Conservation (phyloP, 2,329 filamentous ascomycete genomes). For the Colletotrichum musicola region DNA sequence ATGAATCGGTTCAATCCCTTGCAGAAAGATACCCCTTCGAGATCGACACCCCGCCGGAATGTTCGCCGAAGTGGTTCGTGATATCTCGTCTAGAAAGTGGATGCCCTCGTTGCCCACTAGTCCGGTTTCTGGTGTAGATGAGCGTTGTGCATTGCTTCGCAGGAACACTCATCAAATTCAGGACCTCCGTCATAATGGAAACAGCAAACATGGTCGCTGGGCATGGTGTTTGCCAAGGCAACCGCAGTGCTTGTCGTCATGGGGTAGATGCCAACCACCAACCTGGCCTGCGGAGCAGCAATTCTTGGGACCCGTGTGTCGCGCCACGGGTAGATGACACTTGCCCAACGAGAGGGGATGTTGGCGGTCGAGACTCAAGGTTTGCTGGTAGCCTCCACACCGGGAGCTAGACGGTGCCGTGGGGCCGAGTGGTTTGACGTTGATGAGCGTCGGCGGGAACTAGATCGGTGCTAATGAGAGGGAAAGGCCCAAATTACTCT, state of each 20-base stretch:
- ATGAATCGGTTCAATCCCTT: conserved; percentile 1
- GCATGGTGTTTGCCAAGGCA: background rate
- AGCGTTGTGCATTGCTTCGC: background rate
- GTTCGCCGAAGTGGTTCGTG: conserved; percentile 4
- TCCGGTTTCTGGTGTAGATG: conserved; percentile 1
- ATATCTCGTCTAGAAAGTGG: conserved; percentile 13
- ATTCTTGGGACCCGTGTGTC: background rate
- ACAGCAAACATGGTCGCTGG: conserved; percentile 14
- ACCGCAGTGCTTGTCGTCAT: conserved; percentile 11
- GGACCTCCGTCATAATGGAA: background rate
- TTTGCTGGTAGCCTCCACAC: conserved; percentile 18
- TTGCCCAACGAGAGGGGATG: background rate
- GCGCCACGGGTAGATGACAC: conserved; percentile 26
- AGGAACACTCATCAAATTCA: background rate
- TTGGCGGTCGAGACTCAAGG: background rate
- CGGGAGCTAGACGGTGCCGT: conserved; percentile 21
- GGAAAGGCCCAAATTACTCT: background rate
- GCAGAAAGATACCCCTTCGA: background rate
- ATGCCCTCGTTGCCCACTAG: background rate
- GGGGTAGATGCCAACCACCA: background rate
- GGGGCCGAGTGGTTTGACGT: conserved; percentile 34
- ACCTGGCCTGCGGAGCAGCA: background rate
- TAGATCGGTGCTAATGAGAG: conserved; percentile 24
- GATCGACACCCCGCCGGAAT: conserved; percentile 27
- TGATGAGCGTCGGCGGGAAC: conserved; percentile 19